Evolutionary conservation across 768 basidiomycete genomes (phyloP).

Genomic region (Suillus cothurnatus): DNA sequence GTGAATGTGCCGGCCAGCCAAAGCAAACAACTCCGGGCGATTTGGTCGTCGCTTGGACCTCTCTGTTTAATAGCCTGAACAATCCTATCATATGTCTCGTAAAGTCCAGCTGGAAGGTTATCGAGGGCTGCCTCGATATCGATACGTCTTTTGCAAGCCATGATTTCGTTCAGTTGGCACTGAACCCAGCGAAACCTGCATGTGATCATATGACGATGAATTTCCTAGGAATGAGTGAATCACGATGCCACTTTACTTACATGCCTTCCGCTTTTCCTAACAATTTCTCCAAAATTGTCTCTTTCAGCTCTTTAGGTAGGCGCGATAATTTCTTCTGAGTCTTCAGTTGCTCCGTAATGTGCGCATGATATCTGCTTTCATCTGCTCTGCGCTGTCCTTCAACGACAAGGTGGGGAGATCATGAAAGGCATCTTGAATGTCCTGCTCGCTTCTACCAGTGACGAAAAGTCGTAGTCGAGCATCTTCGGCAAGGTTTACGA

Average conservation of each 20-base stretch:
- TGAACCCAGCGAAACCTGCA: slow-evolving; percentile 14
- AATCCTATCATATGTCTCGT: slow-evolving; percentile 27
- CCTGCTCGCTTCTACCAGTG: slow-evolving; percentile 1
- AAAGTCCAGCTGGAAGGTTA: slow-evolving; percentile 18
- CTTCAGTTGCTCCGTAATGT: slow-evolving; percentile 2
- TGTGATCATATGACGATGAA: not conserved
- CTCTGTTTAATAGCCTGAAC: slow-evolving; percentile 13
- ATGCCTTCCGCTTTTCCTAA: slow-evolving; percentile 9
- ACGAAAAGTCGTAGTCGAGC: slow-evolving; percentile 11
- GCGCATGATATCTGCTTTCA: slow-evolving; percentile 6
- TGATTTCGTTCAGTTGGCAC: slow-evolving; percentile 5
- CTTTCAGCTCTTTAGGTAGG: not conserved
- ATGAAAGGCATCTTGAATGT: not conserved
- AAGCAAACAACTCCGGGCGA: not conserved
- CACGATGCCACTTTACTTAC: not conserved
- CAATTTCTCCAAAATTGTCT: not conserved
- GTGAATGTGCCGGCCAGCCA: slow-evolving; percentile 1
- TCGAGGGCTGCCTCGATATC: slow-evolving; percentile 11
- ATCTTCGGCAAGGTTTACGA: not conserved
- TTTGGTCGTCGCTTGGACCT: not conserved
- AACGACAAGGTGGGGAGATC: slow-evolving; percentile 5
- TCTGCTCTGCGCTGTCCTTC: not conserved
- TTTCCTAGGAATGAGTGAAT: not conserved
- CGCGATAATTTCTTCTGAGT: not conserved
- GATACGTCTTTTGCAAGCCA: not conserved